Evolutionary conservation across 1,284 basidiomycete genomes (phyloP), one percentile per base, ranked within the genome.

Genomic region (Ceratobasidium sp.): DNA sequence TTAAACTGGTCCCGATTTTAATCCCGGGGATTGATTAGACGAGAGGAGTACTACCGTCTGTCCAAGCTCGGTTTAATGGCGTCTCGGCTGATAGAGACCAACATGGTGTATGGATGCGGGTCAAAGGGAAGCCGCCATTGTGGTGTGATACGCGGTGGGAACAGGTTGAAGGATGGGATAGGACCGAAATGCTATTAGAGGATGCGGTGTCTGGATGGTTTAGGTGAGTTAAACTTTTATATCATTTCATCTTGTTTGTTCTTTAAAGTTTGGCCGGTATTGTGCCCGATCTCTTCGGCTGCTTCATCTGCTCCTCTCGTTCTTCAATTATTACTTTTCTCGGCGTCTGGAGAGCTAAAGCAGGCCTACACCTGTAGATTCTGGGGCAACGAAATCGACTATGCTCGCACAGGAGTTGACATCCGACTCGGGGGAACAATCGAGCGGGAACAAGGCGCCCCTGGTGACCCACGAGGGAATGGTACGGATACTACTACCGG

Each of bases 11-110:
- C 60, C n/a, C 59, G 56, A 47, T 48, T 36, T 47, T 65, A 33
- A 22, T 31, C n/a, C n/a, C n/a, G n/a, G n/a, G 36, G 4, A 2
- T 45, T 24, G 62, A 73, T 27, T 69, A 89, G 89, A 79, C 77
- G 9, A 79, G 81, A 11, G 83, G 83, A 2, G 78, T 85, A 7
- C 79, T 89, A 6, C 89, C 89, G 0, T 89, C 87, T 74, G 79
- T 90, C 1, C 89, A 90, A 79, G 81, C 77, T 6, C 78, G 79
- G n/a, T 73, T 84, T 15, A 73, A 79, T n/a, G 79, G 79, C 1
- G 63, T 76, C n/a, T 62, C 75, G 14, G 64, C 72, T 7, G 76
- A 77, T 33, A 74, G 75, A 1, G 69, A 77, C 8, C 74, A 78
- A 15, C 78, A 77, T 24, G 75, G 79, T 7, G 85, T 85, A 76